Percentiles rank a stretch among this genome's conserved stretches.
phyloP scores from a whole-genome alignment of 768 basidiomycete genomes.

The Tricholoma hemisulphureum region DNA sequence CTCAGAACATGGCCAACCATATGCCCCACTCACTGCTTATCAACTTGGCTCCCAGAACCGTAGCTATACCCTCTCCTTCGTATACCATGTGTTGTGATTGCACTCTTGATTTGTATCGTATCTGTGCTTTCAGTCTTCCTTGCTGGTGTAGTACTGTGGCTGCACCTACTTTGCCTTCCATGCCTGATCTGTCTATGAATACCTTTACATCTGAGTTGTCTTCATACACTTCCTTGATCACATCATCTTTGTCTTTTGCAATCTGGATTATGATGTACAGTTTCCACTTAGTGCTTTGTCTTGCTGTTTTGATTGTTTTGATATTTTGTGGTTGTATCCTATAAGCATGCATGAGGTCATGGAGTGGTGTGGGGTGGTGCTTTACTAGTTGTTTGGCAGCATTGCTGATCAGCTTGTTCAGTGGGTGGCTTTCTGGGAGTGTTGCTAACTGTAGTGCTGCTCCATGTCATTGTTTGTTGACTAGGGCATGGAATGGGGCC shows the following conservation, averaged over 20 bases:
- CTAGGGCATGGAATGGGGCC: not conserved
- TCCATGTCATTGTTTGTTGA: not conserved
- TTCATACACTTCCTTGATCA: not conserved
- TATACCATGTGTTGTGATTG: constrained; percentile 14
- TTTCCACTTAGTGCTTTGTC: not conserved
- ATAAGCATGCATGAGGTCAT: not conserved
- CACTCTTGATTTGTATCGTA: constrained; percentile 16
- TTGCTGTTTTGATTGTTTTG: not conserved
- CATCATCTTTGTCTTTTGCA: not conserved
- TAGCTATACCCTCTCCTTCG: constrained; percentile 16
- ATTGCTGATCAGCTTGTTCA: not conserved
- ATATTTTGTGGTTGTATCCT: not conserved
- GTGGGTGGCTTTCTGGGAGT: not conserved
- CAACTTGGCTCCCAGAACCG: constrained; percentile 10
- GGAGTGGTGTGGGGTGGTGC: not conserved
- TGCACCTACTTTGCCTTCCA: too few relatives aligned
- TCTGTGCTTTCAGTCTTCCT: not conserved
- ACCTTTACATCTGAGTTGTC: constrained; percentile 6
- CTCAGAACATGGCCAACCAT: not conserved
- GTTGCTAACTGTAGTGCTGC: not conserved
- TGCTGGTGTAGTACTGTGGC: constrained; percentile 11
- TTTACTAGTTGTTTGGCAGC: not conserved
- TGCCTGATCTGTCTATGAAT: constrained; percentile 9
- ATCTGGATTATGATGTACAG: not conserved
- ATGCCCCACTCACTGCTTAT: not conserved